Evolutionary conservation across 495 filamentous ascomycete genomes (phyloP).

Genomic region (Pseudevernia furfuracea): DNA sequence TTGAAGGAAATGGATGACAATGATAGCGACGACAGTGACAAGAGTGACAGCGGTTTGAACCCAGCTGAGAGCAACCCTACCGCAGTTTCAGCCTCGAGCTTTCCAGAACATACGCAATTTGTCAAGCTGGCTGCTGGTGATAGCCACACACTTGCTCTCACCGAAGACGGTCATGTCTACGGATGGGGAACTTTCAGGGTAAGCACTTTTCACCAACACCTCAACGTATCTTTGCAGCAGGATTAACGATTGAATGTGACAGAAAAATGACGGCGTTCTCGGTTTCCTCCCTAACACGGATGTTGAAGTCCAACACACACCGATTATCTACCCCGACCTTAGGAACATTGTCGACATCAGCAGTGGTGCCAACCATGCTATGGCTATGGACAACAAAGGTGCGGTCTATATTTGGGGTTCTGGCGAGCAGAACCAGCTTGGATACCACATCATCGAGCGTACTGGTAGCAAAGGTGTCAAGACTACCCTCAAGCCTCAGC

Average conservation of each 20-base stretch:
- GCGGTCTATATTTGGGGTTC: slow-evolving; percentile 56
- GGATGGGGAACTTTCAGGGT: slow-evolving; percentile 68
- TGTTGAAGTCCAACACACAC: slow-evolving; percentile 39
- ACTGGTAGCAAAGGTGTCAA: slow-evolving; percentile 27
- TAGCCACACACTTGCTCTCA: slow-evolving; percentile 57
- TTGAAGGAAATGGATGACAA: slow-evolving; percentile 56
- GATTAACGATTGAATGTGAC: slow-evolving; percentile 4
- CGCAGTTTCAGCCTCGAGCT: slow-evolving; percentile 43
- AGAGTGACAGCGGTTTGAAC: slow-evolving; percentile 50
- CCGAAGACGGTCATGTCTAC: slow-evolving; percentile 57
- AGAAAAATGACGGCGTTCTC: slow-evolving; percentile 53
- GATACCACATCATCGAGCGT: slow-evolving; percentile 52
- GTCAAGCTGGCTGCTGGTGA: slow-evolving; percentile 56
- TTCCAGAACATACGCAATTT: slow-evolving; percentile 50
- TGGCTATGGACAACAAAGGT: slow-evolving; percentile 51
- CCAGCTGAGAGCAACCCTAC: slow-evolving; percentile 52
- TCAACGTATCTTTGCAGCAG: background rate
- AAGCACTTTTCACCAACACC: slow-evolving; percentile 25
- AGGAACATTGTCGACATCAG: slow-evolving; percentile 50
- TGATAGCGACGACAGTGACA: slow-evolving; percentile 45
- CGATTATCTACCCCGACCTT: slow-evolving; percentile 43
- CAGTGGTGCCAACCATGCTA: slow-evolving; percentile 54
- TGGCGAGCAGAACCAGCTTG: slow-evolving; percentile 57
- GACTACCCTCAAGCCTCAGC: slow-evolving; percentile 31
- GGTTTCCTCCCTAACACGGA: slow-evolving; percentile 41